phyloP scores from a whole-genome alignment of 2,329 filamentous ascomycete genomes.

The Hymenoscyphus fructigenus region DNA sequence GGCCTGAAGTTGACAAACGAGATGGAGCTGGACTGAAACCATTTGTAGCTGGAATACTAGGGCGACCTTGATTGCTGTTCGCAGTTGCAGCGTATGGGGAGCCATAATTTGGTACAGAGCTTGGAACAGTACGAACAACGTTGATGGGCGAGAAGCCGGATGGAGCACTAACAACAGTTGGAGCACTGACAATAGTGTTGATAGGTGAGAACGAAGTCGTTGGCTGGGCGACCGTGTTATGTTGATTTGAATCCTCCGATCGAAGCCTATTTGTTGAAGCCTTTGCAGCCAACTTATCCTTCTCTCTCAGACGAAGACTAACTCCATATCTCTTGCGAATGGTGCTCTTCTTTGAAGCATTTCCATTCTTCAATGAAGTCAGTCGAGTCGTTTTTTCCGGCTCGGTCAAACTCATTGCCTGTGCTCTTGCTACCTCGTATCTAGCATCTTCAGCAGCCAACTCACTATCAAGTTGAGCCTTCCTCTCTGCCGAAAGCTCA shows the following conservation, averaged over 20 bases:
- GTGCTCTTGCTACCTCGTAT: slow-evolving; percentile 15
- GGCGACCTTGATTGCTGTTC: slow-evolving; percentile 5
- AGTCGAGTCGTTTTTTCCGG: slow-evolving; percentile 17
- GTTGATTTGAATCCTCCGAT: neutral
- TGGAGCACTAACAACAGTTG: slow-evolving; percentile 1
- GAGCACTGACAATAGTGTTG: slow-evolving; percentile 1
- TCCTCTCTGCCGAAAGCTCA: slow-evolving; percentile 25
- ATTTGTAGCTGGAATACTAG: neutral
- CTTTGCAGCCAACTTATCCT: slow-evolving; percentile 25
- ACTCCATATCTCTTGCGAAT: slow-evolving; percentile 32
- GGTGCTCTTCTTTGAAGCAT: slow-evolving; percentile 31
- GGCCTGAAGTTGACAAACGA: neutral
- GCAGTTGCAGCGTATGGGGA: slow-evolving; percentile 2
- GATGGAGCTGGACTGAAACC: neutral
- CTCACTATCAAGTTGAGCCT: slow-evolving; percentile 23
- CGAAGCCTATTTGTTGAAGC: slow-evolving; percentile 1
- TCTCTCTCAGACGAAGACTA: slow-evolving; percentile 31
- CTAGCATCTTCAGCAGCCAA: slow-evolving; percentile 23
- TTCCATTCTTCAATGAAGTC: slow-evolving; percentile 30
- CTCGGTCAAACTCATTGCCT: slow-evolving; percentile 13
- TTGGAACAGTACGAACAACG: neutral
- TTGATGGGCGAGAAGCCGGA: slow-evolving; percentile 21
- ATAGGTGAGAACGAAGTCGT: slow-evolving; percentile 2
- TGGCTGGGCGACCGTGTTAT: neutral
- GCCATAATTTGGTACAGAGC: slow-evolving; percentile 1